phyloP scores from a whole-genome alignment of 306 rosid species.

The Corylus avellana region DNA sequence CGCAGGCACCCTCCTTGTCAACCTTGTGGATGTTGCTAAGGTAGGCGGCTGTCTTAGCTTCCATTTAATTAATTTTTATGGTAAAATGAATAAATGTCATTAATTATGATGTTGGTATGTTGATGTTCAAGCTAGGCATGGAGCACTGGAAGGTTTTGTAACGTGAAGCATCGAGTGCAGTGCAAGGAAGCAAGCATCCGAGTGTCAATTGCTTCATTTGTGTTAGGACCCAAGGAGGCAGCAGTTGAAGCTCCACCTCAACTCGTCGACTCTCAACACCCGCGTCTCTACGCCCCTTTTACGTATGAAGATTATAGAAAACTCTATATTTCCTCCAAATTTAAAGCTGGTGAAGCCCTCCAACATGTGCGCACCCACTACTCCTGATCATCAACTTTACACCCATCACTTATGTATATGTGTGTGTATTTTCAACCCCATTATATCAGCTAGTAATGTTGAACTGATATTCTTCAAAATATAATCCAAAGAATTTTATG shows the following conservation, averaged over 20 bases:
- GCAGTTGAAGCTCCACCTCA: slow-evolving; percentile 50
- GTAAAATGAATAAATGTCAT: neutral
- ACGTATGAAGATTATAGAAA: slow-evolving; percentile 43
- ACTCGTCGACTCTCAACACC: slow-evolving; percentile 48
- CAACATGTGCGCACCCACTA: slow-evolving; percentile 26
- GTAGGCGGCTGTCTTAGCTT: slow-evolving; percentile 21
- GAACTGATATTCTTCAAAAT: too few relatives aligned
- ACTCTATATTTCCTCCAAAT: slow-evolving; percentile 29
- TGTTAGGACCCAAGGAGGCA: slow-evolving; percentile 48
- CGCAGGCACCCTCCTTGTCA: slow-evolving; percentile 46
- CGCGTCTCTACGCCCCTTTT: slow-evolving; percentile 39
- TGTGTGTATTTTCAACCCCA: too few relatives aligned
- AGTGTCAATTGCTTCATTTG: slow-evolving; percentile 45
- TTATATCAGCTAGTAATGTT: too few relatives aligned
- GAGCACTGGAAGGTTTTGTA: slow-evolving; percentile 68
- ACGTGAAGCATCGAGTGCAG: slow-evolving; percentile 53
- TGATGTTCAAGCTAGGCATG: slow-evolving; percentile 32
- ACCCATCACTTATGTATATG: too few relatives aligned
- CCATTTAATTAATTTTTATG: neutral
- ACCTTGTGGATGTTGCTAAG: slow-evolving; percentile 56
- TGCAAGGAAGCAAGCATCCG: slow-evolving; percentile 51
- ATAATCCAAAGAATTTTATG: too few relatives aligned
- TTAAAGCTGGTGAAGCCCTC: slow-evolving; percentile 51
- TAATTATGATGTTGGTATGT: too few relatives aligned
- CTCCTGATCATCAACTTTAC: neutral